Conservation (phyloP, 2,329 filamentous ascomycete genomes). For the Monosporascus cannonballus region DNA sequence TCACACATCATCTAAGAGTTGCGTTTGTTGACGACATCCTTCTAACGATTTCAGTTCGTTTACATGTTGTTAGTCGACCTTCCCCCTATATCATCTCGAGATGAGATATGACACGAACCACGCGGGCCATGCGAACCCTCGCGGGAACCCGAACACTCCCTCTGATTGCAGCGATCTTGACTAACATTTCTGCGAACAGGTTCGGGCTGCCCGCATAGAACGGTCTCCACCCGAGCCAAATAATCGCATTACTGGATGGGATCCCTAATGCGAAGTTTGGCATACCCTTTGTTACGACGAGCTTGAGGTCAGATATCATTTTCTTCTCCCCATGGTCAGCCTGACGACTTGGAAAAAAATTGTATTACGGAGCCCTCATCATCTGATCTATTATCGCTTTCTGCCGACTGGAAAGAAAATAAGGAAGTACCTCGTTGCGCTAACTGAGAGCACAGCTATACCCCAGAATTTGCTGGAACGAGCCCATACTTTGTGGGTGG, state of each 20-base stretch:
- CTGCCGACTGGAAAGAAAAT: not conserved
- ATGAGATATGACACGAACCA: slow-evolving; percentile 23
- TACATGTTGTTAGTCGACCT: slow-evolving; percentile 10
- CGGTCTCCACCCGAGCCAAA: slow-evolving; percentile 26
- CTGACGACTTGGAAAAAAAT: slow-evolving; percentile 1
- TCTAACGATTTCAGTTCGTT: slow-evolving; percentile 11
- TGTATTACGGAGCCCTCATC: not conserved
- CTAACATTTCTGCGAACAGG: slow-evolving; percentile 37
- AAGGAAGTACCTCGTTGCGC: not conserved
- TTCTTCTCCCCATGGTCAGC: not conserved
- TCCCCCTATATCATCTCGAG: slow-evolving; percentile 12
- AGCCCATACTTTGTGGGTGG: slow-evolving; percentile 8
- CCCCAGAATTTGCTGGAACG: not conserved
- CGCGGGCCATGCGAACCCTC: slow-evolving; percentile 24
- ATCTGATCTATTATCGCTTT: not conserved
- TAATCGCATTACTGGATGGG: slow-evolving; percentile 10
- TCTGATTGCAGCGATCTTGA: slow-evolving; percentile 31
- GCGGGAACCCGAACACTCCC: slow-evolving; percentile 29
- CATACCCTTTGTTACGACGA: slow-evolving; percentile 5
- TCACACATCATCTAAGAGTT: slow-evolving; percentile 15
- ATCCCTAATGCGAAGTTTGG: slow-evolving; percentile 13
- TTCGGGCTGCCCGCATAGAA: slow-evolving; percentile 39
- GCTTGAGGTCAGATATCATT: slow-evolving; percentile 12
- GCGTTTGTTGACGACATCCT: slow-evolving; percentile 15
- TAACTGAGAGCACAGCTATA: not conserved